Conservation (phyloP, 805 yeast species). For the Phaffomyces thermotolerans region DNA sequence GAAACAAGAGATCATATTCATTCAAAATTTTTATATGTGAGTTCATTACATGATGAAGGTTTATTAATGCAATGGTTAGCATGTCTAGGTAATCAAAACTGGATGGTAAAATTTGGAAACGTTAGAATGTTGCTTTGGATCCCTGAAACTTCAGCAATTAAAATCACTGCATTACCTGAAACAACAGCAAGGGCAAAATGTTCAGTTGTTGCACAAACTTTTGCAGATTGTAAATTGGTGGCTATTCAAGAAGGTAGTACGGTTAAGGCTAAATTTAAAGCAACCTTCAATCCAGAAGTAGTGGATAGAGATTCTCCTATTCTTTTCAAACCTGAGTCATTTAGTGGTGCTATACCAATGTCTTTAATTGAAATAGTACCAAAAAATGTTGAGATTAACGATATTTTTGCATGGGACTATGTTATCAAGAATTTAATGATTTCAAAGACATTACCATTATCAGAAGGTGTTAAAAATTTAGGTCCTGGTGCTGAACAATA, state of each 20-base stretch:
- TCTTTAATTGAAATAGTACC: constrained; percentile 52
- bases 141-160: constrained; percentile 50
- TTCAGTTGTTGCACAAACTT: constrained; percentile 57
- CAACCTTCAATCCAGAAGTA: constrained; percentile 14
- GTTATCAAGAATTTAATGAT: constrained; percentile 57
- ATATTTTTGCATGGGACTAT: constrained; percentile 56
- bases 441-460: constrained; percentile 36
- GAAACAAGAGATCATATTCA: constrained; percentile 37
- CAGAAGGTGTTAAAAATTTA: constrained; percentile 42
- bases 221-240: constrained; percentile 48
- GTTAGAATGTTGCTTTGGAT: constrained; percentile 71
- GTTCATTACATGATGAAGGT: constrained; percentile 58
- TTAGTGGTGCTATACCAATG: constrained; percentile 21
- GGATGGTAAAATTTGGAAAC: constrained; percentile 68
- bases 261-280: constrained; percentile 3
- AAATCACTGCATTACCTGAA: constrained; percentile 52
- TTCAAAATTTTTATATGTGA: constrained; percentile 49
- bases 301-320: constrained; percentile 25
- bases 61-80: constrained; percentile 68
- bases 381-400: constrained; percentile 32
- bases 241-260: constrained; percentile 35
- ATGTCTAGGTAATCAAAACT: constrained; percentile 60
- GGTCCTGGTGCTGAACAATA: constrained; percentile 80
- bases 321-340: constrained; percentile 23
- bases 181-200: constrained; percentile 50